Conservation (phyloP, 1,284 basidiomycete species). For the Ustilago vetiveriae region DNA sequence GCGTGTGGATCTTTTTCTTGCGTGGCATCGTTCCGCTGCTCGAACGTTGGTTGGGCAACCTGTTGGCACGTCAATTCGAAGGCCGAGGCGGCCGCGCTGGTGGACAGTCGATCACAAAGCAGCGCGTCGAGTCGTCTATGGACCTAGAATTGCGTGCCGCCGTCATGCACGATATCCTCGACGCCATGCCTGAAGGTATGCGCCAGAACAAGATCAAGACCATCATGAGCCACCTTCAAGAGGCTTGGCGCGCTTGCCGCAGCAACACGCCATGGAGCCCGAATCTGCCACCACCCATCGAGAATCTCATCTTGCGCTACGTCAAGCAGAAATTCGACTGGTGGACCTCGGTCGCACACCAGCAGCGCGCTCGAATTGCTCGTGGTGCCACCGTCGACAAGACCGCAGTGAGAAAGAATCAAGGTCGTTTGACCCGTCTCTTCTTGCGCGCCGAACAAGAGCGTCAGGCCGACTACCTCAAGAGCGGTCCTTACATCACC, state of each 20-base stretch:
- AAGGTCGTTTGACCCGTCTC: slow-evolving; percentile 84
- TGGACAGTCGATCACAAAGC: slow-evolving; percentile 88
- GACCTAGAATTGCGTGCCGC: slow-evolving; percentile 96
- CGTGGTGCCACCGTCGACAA: slow-evolving; percentile 99
- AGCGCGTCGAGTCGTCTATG: slow-evolving; percentile 97
- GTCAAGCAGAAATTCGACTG: slow-evolving; percentile 99
- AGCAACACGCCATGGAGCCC: slow-evolving; percentile 99
- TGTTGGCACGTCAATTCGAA: slow-evolving; percentile 97
- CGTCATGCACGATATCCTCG: slow-evolving; percentile 95
- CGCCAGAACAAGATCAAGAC: slow-evolving; percentile 99
- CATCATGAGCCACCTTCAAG: slow-evolving; percentile 94
- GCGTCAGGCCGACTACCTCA: slow-evolving; percentile 65
- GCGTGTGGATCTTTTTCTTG: slow-evolving; percentile 99
- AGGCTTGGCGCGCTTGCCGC: slow-evolving; percentile 97
- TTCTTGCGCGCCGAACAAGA: slow-evolving; percentile 66
- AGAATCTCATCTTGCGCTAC: slow-evolving; percentile 98
- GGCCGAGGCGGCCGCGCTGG: slow-evolving; percentile 85
- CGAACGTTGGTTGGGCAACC: slow-evolving; percentile 96
- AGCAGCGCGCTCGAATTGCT: slow-evolving; percentile 91
- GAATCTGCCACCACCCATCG: slow-evolving; percentile 96
- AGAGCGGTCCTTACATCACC: slow-evolving; percentile 67
- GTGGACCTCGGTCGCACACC: slow-evolving; percentile 94
- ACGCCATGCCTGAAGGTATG: slow-evolving; percentile 96
- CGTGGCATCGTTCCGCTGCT: slow-evolving; percentile 96
- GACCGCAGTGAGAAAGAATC: slow-evolving; percentile 95